Conservation (phyloP, 2,329 filamentous ascomycete species). For the Penicillium verrucosum region DNA sequence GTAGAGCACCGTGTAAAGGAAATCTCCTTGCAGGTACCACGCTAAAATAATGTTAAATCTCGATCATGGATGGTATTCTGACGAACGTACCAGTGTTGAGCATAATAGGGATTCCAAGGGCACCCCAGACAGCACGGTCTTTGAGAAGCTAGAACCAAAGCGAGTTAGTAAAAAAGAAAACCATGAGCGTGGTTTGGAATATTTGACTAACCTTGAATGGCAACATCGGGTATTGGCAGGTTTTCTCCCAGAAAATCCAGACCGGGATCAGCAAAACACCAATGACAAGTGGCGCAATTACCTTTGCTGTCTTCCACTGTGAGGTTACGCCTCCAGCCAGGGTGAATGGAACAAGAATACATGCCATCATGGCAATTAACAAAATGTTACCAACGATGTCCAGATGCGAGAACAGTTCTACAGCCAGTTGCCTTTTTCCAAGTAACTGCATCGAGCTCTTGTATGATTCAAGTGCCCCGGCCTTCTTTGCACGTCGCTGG, state of each 20-base stretch:
- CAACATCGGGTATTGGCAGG: conserved; percentile 52
- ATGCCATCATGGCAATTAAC: conserved; percentile 50
- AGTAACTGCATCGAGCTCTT: conserved; percentile 45
- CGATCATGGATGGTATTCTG: background rate
- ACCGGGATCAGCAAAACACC: conserved; percentile 50
- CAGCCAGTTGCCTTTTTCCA: conserved; percentile 36
- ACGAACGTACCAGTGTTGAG: conserved; percentile 24
- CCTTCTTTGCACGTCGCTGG: conserved; percentile 51
- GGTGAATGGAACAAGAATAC: conserved; percentile 57
- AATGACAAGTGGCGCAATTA: conserved; percentile 52
- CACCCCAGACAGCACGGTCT: conserved; percentile 63
- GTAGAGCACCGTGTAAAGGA: conserved; percentile 60
- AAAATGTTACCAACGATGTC: conserved; percentile 54
- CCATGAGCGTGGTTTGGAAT: background rate
- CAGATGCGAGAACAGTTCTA: conserved; percentile 56
- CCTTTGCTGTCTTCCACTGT: conserved; percentile 51
- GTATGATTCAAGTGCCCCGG: conserved; percentile 48
- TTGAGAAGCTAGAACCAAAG: conserved; percentile 47
- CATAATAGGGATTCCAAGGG: conserved; percentile 54
- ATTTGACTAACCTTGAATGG: conserved; percentile 50
- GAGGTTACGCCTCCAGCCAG: conserved; percentile 50
- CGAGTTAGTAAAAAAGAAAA: background rate
- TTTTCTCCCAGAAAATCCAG: conserved; percentile 56
- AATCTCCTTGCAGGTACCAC: conserved; percentile 64
- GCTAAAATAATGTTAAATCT: conserved; percentile 30